Conservation (phyloP, 2,329 filamentous ascomycete genomes). For the Epichloe uncinata region DNA sequence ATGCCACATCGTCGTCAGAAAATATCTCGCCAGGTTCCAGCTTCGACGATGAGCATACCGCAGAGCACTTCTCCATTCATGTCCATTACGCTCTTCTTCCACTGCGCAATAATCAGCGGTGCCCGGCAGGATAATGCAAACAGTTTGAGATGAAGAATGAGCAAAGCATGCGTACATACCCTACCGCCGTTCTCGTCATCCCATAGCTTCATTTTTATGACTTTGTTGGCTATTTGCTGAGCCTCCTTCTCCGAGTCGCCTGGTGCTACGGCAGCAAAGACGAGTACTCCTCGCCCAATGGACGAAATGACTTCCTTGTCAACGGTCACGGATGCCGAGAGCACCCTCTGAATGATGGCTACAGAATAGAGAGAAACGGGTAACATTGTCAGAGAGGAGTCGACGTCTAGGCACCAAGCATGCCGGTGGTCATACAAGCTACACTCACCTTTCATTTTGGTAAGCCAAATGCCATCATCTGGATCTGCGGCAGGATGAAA, state of each 20-base stretch:
- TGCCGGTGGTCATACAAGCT: not conserved
- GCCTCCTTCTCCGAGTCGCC: conserved; percentile 84
- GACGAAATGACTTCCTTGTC: conserved; percentile 81
- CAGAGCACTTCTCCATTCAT: conserved; percentile 89
- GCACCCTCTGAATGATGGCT: conserved; percentile 89
- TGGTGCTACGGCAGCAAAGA: conserved; percentile 82
- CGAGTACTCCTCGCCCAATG: conserved; percentile 79
- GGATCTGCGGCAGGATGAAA: not conserved
- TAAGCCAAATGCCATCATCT: not conserved
- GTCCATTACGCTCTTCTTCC: conserved; percentile 82
- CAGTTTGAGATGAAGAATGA: not conserved
- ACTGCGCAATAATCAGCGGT: conserved; percentile 36
- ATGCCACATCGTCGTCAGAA: conserved; percentile 1
- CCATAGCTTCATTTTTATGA: conserved; percentile 86
- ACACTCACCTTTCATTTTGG: conserved; percentile 8
- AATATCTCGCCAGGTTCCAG: not conserved
- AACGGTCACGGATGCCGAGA: conserved; percentile 91
- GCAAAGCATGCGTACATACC: conserved; percentile 29
- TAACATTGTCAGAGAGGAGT: not conserved
- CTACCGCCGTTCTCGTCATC: conserved; percentile 61
- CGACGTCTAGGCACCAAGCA: not conserved
- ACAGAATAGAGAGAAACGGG: conserved; percentile 2
- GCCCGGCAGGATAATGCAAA: not conserved
- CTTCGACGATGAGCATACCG: conserved; percentile 37
- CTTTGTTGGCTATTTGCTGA: conserved; percentile 68